A percentile compares a stretch with the other conserved stretches of the same genome.
phyloP scores from a whole-genome alignment of 371 early-diverging fungal genomes.

The Mortierella sp. region DNA sequence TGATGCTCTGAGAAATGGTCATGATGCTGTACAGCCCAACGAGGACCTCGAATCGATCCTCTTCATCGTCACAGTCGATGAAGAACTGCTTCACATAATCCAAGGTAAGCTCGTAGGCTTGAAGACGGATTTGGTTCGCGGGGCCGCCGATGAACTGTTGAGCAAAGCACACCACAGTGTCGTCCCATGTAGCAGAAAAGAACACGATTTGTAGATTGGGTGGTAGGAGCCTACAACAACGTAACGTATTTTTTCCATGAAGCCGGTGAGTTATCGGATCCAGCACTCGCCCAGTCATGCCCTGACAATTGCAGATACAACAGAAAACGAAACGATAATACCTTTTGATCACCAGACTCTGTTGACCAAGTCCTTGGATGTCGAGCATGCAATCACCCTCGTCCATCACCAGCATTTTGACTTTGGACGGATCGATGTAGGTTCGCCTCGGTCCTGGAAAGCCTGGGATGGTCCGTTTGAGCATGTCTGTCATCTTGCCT shows the following conservation, averaged over 20 bases:
- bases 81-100: slow-evolving; percentile 96
- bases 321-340: slow-evolving; percentile 5
- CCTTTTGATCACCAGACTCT: slow-evolving; percentile 61
- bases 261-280: too few relatives aligned
- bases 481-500: slow-evolving; percentile 76
- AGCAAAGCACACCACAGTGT: slow-evolving; percentile 80
- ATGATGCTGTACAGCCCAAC: slow-evolving; percentile 86
- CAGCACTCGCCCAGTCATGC: too few relatives aligned
- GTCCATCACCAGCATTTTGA: slow-evolving; percentile 83
- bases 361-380: slow-evolving; percentile 82
- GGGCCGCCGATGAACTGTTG: slow-evolving; percentile 74
- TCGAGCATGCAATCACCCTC: slow-evolving; percentile 95
- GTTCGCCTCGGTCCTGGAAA: slow-evolving; percentile 15
- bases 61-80: slow-evolving; percentile 86
- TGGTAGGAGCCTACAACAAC: slow-evolving; percentile 62
- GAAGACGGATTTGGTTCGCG: slow-evolving; percentile 79
- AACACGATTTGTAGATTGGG: slow-evolving; percentile 80
- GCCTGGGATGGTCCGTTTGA: slow-evolving; percentile 29
- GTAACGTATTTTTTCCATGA: too few relatives aligned
- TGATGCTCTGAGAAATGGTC: slow-evolving; percentile 97
- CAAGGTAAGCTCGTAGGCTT: slow-evolving; percentile 89
- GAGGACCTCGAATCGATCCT: slow-evolving; percentile 86
- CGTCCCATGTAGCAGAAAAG: slow-evolving; percentile 97
- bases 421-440: slow-evolving; percentile 50
- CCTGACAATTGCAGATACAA: too few relatives aligned